Conservation (phyloP, 768 basidiomycete genomes). For the Kondoa malvinella region DNA sequence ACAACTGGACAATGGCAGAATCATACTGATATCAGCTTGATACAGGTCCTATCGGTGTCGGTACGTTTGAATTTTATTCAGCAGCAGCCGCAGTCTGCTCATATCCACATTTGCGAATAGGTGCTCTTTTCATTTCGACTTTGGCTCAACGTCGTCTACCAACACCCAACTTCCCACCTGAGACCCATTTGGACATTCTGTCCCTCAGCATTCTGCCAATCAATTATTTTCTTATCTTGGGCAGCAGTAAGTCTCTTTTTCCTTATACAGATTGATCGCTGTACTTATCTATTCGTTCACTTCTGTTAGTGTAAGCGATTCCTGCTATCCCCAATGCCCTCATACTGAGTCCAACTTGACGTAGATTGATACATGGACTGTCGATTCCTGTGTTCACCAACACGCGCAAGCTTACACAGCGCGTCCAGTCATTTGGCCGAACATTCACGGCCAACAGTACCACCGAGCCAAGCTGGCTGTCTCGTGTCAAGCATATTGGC, state of each 20-base stretch:
- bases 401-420: constrained; percentile 71
- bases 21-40: constrained; percentile 34
- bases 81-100: constrained; percentile 8
- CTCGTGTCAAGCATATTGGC: constrained; percentile 45
- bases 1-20: constrained; percentile 63
- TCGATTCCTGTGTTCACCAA: constrained; percentile 89
- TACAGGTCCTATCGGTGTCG: background rate
- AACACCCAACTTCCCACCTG: constrained; percentile 35
- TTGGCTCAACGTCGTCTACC: constrained; percentile 31
- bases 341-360: too few species aligned
- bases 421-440: constrained; percentile 57
- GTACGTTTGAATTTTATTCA: too few species aligned
- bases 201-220: constrained; percentile 72
- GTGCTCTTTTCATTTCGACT: constrained; percentile 68
- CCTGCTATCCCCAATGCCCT: background rate
- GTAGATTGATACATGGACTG: constrained; percentile 40
- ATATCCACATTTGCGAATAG: constrained; percentile 81
- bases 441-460: constrained; percentile 26
- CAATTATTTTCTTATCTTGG: constrained; percentile 86
- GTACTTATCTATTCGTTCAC: background rate
- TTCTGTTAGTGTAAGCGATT: background rate
- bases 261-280: constrained; percentile 48
- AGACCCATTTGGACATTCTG: constrained; percentile 49
- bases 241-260: too few species aligned
- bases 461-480: constrained; percentile 48